Evolutionary conservation across 2,329 filamentous ascomycete genomes (phyloP).

Genomic region (Aquanectria penicillioides): DNA sequence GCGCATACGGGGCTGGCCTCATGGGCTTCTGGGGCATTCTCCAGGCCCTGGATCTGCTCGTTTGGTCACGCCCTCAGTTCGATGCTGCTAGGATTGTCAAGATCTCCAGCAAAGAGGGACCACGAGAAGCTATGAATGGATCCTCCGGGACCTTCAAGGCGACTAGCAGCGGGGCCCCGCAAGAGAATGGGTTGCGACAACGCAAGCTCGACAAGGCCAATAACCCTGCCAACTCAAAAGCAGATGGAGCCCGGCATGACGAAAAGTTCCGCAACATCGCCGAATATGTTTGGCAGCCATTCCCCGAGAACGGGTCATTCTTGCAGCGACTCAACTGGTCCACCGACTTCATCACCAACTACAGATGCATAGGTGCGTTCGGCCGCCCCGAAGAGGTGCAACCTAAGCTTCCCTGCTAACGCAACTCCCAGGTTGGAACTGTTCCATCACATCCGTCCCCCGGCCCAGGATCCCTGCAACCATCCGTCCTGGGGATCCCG

Average conservation of each 20-base stretch:
- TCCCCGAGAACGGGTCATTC: slow-evolving; percentile 61
- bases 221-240: neutral
- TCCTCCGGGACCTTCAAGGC: neutral
- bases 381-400: slow-evolving; percentile 23
- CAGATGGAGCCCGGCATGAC: neutral
- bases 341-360: slow-evolving; percentile 63
- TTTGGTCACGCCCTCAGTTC: slow-evolving; percentile 66
- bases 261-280: too few species aligned
- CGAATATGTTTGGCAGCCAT: slow-evolving; percentile 70
- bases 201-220: slow-evolving; percentile 21
- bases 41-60: slow-evolving; percentile 58
- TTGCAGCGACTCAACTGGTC: slow-evolving; percentile 64
- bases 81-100: slow-evolving; percentile 63
- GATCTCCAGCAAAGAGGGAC: slow-evolving; percentile 35
- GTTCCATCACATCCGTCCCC: slow-evolving; percentile 61
- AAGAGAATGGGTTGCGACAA: slow-evolving; percentile 26
- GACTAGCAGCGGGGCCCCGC: neutral
- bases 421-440: slow-evolving; percentile 63
- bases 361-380: slow-evolving; percentile 62
- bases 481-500: slow-evolving; percentile 47
- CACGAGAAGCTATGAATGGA: neutral
- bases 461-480: slow-evolving; percentile 52
- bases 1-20: slow-evolving; percentile 62
- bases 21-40: slow-evolving; percentile 62
- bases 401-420: neutral